Evolutionary conservation across 768 basidiomycete species (phyloP).

Genomic region (Rhizopogon sp.): DNA sequence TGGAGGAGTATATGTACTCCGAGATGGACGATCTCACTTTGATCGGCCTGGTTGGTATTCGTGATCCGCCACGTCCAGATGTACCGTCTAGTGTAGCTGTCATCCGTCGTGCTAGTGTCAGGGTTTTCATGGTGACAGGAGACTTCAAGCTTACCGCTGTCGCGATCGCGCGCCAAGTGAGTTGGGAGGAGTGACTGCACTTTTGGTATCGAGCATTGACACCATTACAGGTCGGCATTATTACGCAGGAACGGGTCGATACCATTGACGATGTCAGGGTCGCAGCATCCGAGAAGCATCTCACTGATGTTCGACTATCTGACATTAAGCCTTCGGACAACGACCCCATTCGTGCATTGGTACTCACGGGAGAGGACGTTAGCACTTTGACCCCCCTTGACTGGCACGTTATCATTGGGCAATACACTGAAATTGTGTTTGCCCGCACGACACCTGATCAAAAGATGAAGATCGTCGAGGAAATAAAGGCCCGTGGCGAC

Average conservation of each 20-base stretch:
- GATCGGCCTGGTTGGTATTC: constrained; percentile 48
- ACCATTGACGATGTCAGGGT: constrained; percentile 25
- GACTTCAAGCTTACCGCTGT: constrained; percentile 51
- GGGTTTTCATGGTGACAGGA: constrained; percentile 54
- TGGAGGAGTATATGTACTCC: constrained; percentile 35
- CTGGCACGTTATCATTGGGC: constrained; percentile 35
- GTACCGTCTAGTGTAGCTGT: constrained; percentile 41
- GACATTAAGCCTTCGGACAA: constrained; percentile 32
- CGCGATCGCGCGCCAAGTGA: constrained; percentile 44
- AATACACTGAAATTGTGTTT: constrained; percentile 43
- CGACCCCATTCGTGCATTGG: constrained; percentile 33
- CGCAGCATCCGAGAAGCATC: constrained; percentile 11
- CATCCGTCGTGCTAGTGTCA: constrained; percentile 45
- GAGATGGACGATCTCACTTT: constrained; percentile 37
- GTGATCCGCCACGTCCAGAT: constrained; percentile 51
- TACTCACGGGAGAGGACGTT: constrained; percentile 42
- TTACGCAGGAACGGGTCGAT: constrained; percentile 34
- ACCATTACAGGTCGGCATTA: constrained; percentile 32
- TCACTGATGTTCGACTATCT: constrained; percentile 8
- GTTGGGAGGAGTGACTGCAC: constrained; percentile 6
- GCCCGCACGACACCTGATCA: constrained; percentile 53
- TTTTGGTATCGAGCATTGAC: constrained; percentile 2
- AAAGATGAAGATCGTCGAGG: constrained; percentile 53
- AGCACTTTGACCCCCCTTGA: constrained; percentile 29
- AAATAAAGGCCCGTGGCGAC: constrained; percentile 42